phyloP scores from a whole-genome alignment of 768 basidiomycete genomes.

The Tephrocybe sp. region DNA sequence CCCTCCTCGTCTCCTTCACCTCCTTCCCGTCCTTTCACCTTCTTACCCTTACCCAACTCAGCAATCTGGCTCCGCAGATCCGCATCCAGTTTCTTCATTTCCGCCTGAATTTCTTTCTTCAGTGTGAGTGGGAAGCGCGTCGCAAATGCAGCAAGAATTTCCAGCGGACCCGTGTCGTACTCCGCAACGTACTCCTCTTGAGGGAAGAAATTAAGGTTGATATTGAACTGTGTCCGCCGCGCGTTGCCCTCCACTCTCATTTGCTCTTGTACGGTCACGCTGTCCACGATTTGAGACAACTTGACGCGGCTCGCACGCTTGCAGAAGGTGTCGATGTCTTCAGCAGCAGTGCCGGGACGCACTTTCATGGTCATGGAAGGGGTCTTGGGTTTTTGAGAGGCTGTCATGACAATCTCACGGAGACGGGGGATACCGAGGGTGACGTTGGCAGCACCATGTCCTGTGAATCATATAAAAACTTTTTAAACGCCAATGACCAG shows the following conservation, averaged over 20 bases:
- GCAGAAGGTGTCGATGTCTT: slow-evolving; percentile 75
- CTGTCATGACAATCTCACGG: slow-evolving; percentile 99
- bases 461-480: slow-evolving; percentile 37
- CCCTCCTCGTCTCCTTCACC: slow-evolving; percentile 58
- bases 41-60: slow-evolving; percentile 81
- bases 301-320: slow-evolving; percentile 84
- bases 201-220: slow-evolving; percentile 85
- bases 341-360: slow-evolving; percentile 44
- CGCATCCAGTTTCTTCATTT: slow-evolving; percentile 82
- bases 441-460: slow-evolving; percentile 98
- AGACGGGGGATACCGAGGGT: slow-evolving; percentile 98
- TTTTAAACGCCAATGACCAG: not conserved
- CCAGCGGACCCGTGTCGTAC: slow-evolving; percentile 69
- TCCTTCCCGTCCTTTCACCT: slow-evolving; percentile 39
- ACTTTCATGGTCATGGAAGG: slow-evolving; percentile 93
- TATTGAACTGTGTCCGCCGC: slow-evolving; percentile 75
- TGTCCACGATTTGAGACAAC: slow-evolving; percentile 85
- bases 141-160: slow-evolving; percentile 72
- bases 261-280: slow-evolving; percentile 76
- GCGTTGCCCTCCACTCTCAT: slow-evolving; percentile 63
- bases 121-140: slow-evolving; percentile 75
- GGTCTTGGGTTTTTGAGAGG: slow-evolving; percentile 92
- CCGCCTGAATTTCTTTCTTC: slow-evolving; percentile 81
- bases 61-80: slow-evolving; percentile 76
- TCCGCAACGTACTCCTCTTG: slow-evolving; percentile 78